Evolutionary conservation across 495 filamentous ascomycete genomes (phyloP).

Genomic region (Neurospora sp.): DNA sequence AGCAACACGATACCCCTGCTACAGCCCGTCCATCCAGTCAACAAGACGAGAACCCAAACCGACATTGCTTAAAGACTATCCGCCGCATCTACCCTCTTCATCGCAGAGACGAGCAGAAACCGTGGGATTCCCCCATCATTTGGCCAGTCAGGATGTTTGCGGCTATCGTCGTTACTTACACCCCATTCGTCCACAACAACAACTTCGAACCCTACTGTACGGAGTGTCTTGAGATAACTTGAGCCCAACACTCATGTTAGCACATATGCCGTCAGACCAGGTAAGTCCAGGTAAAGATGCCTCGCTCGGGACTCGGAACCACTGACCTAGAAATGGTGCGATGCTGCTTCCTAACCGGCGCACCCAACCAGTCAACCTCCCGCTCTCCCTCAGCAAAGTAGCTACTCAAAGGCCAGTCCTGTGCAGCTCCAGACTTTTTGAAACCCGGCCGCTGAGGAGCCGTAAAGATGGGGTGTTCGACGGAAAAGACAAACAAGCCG

Average conservation of each 20-base stretch:
- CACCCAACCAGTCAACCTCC: slow-evolving; percentile 22
- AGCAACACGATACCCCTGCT: background rate
- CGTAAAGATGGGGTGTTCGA: slow-evolving; percentile 31
- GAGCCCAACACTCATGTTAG: background rate
- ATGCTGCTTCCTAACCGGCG: slow-evolving; percentile 28
- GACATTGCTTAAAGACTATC: background rate
- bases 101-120: background rate
- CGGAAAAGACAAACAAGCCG: slow-evolving; percentile 20
- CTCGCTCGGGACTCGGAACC: background rate
- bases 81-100: background rate
- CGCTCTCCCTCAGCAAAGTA: slow-evolving; percentile 26
- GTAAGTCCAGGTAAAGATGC: background rate
- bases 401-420: slow-evolving; percentile 25
- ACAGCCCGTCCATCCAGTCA: background rate
- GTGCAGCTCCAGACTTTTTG: slow-evolving; percentile 10
- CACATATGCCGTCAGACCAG: background rate
- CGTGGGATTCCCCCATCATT: background rate
- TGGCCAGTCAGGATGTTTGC: background rate
- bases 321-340: slow-evolving; percentile 14
- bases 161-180: background rate
- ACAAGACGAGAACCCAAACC: background rate
- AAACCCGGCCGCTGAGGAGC: slow-evolving; percentile 20
- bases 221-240: background rate
- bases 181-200: background rate
- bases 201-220: background rate